Conservation (phyloP, 2,329 filamentous ascomycete genomes). For the Cladosporium austrohemisphaericum region DNA sequence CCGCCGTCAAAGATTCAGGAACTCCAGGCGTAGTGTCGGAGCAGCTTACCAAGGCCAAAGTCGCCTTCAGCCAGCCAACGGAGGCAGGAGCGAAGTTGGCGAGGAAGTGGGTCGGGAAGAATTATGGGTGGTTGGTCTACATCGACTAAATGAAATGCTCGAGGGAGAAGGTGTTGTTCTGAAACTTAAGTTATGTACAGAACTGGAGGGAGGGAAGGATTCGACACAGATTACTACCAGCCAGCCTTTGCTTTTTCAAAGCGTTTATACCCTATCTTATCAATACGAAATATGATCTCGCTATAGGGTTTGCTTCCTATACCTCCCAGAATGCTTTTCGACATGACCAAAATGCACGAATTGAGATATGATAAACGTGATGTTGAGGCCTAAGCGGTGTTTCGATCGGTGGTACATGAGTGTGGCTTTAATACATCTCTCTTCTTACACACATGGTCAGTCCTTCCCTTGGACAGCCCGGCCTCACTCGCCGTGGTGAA, state of each 20-base stretch:
- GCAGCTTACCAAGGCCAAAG: conserved; percentile 50
- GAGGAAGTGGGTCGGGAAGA: conserved; percentile 54
- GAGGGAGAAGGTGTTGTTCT: background rate
- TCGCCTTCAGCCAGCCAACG: conserved; percentile 66
- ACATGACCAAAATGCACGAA: no score
- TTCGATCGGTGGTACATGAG: no score
- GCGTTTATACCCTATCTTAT: conserved; percentile 6
- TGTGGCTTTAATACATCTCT: no score
- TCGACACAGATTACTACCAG: background rate
- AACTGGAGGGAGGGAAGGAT: background rate
- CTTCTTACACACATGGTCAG: no score
- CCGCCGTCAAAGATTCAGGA: background rate
- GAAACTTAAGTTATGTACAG: no score
- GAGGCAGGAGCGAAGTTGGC: conserved; percentile 57
- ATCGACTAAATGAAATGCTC: background rate
- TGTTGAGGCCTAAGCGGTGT: no score
- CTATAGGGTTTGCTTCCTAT: no score
- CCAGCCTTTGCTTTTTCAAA: background rate
- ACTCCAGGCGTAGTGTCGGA: conserved; percentile 44
- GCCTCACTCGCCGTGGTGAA: no score
- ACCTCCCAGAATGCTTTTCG: no score
- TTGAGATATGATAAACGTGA: no score
- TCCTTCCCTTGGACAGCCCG: no score
- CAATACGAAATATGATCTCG: no score
- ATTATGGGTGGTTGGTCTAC: conserved; percentile 59